Evolutionary conservation across 768 basidiomycete species (phyloP), one percentile per base, ranked within the genome.

Genomic region (Auriscalpium orientale): DNA sequence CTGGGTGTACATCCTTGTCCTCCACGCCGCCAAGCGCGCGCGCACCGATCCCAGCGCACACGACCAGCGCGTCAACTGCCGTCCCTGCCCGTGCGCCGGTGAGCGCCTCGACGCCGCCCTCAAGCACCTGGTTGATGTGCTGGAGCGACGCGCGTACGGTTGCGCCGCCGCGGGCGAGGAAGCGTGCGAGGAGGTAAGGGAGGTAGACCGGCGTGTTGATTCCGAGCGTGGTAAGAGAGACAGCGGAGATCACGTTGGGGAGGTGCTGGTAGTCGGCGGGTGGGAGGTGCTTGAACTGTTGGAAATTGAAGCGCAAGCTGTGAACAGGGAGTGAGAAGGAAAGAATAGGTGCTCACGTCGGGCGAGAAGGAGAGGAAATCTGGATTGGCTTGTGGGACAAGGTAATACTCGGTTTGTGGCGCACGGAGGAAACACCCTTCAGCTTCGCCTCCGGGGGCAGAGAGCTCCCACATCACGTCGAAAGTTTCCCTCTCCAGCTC

Each of bases 401-500:
- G 69, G 65, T 76, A 81, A 65, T 82, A 84, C 62, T 89, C 83
- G 0, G 78, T 82, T 56, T 91, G 84, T 0, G 68, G 70, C 13
- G 85, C 68, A 44, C 86, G 81, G 40, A 85, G 68, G 73, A 91
- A 88, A 56, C 79, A 83, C 21, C 76, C 74, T 57, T 87, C 81
- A 0, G 79, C 76, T 11, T 73, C 72, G 35, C 73, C 73, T 2
- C 78, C 80, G 0, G 81, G 81, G 4, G 74, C 77, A 0, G 89
- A 90, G 59, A 91, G 72, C 56, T 79, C 72, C 86, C 86, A 89
- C 79, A 92, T 81, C 4, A 70, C 72, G n/a, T 83, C 68, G 67
- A 93, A 90, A 1, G 89, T 91, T 56, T 83, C 83, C 54, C 77
- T 71, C 65, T 91, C 87, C 60, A 89, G 73, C 12, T 72, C 88